Base-by-base conservation (phyloP, 192 early-diverging fungal species). In the Jimgerdemannia flammicorona region DNA sequence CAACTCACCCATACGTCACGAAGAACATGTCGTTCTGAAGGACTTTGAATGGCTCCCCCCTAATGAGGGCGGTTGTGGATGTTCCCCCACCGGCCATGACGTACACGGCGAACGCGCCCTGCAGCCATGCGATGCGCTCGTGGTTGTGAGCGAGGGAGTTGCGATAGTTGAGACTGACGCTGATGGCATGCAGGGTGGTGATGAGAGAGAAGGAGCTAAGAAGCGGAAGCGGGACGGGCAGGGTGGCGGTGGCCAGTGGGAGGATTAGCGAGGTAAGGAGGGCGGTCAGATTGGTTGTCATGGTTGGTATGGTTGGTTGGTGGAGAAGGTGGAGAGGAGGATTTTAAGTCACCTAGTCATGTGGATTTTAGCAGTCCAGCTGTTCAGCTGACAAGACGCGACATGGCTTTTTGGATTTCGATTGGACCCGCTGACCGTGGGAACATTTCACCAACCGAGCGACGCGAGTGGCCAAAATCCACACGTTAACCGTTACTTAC, bases 61-160 rank as follows among this genome's bases (percentile, higher is more conserved):
- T 59, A 66, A 81, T 66, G 3, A 81, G 43, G 44, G 69, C 70
- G 9, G 77, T 76, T 3, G 80, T 77, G 44, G 64, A 81, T 8
- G 75, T 76, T 54, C 80, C 80, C 39, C 80, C 80, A 40, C 75
- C 75, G 41, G 73, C 65, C 75, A 81, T 81, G 11, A 81, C 72
- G 17, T 75, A 18, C 6, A 75, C 77, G 39, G 80, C 80, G 40
- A 81, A 29, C n/a, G 77, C 59, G 69, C 80, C 80, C 54, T 81
- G 80, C 7, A 71, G 66, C 80, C 80, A 81, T 9, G 75, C 80
- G 71, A 81, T 72, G 65, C 71, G 75, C n/a, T 54, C 69, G 70
- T 81, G 80, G 20, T 54, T 72, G 14, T 59, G 75, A 40, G 66
- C 67, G 3, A 75, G 67, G 14, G 54, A 69, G 59, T 66, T 75